These are phyloP conservation scores for Gentiana macrophylla DNA, from an alignment of 257 asterid genomes.

Conservation along the genomic window DNA sequence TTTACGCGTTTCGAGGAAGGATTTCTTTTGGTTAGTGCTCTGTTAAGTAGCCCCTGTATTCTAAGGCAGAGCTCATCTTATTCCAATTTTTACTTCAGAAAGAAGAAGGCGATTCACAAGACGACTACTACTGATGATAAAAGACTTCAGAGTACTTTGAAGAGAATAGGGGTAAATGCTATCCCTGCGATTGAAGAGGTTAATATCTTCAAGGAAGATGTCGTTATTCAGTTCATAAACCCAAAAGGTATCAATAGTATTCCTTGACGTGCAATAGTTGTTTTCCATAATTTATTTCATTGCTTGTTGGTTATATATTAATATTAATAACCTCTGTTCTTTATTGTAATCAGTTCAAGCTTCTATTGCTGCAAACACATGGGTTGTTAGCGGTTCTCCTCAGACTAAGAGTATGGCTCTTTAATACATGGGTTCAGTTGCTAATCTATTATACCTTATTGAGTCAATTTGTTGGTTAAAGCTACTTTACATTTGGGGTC, in stretches of 20 bases:
- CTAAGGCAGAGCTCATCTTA: too few relatives aligned
- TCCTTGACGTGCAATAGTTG: neutral
- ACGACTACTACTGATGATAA: slow-evolving; percentile 68
- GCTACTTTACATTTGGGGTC: neutral
- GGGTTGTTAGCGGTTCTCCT: slow-evolving; percentile 82
- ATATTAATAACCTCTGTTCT: neutral
- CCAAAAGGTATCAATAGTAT: slow-evolving; percentile 42
- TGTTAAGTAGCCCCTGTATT: too few relatives aligned
- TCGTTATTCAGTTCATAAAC: slow-evolving; percentile 49
- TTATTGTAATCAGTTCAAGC: slow-evolving; percentile 44
- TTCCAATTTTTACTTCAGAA: slow-evolving; percentile 24
- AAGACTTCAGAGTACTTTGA: slow-evolving; percentile 69
- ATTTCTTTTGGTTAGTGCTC: too few relatives aligned
- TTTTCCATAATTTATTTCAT: neutral
- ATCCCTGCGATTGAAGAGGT: slow-evolving; percentile 75
- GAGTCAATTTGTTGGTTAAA: neutral
- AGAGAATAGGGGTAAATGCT: slow-evolving; percentile 71
- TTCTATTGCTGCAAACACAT: slow-evolving; percentile 70
- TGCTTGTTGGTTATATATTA: neutral
- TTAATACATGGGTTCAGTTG: neutral
- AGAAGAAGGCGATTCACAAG: slow-evolving; percentile 85
- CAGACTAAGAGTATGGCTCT: slow-evolving; percentile 57
- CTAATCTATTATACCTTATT: neutral
- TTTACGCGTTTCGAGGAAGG: too few relatives aligned
- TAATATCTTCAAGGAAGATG: slow-evolving; percentile 73